phyloP scores from a whole-genome alignment of 208 protist genomes.

The Leishmania braziliensis region DNA sequence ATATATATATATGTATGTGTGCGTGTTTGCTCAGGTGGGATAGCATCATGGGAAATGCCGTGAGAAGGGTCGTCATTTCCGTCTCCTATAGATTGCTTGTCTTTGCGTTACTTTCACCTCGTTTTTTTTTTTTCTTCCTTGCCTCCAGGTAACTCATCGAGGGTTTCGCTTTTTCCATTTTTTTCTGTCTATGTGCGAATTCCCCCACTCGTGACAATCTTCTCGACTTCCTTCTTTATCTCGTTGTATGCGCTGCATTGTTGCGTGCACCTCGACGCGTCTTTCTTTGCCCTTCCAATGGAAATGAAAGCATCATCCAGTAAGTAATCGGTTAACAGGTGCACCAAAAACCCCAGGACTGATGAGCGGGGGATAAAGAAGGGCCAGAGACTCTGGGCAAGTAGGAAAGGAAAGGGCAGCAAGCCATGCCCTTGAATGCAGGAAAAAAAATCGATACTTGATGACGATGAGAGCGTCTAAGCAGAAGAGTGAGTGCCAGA shows the following conservation, averaged over 20 bases:
- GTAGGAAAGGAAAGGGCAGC: neutral
- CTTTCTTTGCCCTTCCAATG: neutral
- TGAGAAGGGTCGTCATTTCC: conserved; percentile 1
- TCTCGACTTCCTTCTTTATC: neutral
- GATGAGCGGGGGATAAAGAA: neutral
- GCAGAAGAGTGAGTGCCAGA: neutral
- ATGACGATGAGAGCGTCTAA: neutral
- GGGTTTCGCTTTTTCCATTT: neutral
- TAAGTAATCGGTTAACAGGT: neutral
- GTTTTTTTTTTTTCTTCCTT: neutral
- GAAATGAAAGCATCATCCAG: neutral
- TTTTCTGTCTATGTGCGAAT: conserved; percentile 6
- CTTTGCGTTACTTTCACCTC: neutral
- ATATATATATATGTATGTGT: too few relatives aligned
- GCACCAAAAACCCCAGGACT: neutral
- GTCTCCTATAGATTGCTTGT: conserved; percentile 4
- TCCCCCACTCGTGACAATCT: neutral
- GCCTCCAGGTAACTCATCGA: neutral
- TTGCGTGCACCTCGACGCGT: neutral
- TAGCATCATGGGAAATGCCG: neutral
- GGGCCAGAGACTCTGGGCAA: neutral
- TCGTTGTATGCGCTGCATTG: neutral
- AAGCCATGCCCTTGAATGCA: neutral
- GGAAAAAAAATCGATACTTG: neutral
- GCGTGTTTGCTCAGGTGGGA: neutral